Conservation (phyloP, 768 basidiomycete species). For the Leccinum arenicola region DNA sequence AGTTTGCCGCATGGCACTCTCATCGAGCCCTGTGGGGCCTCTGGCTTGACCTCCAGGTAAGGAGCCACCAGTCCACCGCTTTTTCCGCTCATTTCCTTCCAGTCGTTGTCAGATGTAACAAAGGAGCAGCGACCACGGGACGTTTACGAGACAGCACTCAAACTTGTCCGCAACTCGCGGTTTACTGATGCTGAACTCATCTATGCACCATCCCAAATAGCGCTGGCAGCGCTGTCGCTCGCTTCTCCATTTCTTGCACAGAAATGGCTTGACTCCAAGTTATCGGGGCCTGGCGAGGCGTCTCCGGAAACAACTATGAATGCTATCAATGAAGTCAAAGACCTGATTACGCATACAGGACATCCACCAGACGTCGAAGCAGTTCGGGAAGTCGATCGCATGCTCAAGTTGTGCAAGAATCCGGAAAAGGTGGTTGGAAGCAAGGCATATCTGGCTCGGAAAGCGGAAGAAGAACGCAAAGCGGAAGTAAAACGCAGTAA, state of each 20-base stretch:
- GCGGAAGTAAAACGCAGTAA: slow-evolving; percentile 66
- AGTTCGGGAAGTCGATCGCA: slow-evolving; percentile 86
- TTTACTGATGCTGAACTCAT: slow-evolving; percentile 90
- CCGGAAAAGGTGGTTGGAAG: slow-evolving; percentile 95
- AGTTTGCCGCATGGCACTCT: slow-evolving; percentile 91
- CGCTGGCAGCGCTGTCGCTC: slow-evolving; percentile 72
- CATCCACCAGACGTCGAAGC: slow-evolving; percentile 73
- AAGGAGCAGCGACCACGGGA: slow-evolving; percentile 46
- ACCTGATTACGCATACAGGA: slow-evolving; percentile 51
- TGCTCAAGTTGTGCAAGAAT: slow-evolving; percentile 87
- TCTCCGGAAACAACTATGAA: slow-evolving; percentile 25
- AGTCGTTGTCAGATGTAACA: slow-evolving; percentile 59
- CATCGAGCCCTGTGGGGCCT: slow-evolving; percentile 88
- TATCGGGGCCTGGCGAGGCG: slow-evolving; percentile 7
- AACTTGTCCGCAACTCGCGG: slow-evolving; percentile 72
- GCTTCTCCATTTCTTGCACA: slow-evolving; percentile 57
- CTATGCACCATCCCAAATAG: slow-evolving; percentile 92
- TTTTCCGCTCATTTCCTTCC: slow-evolving; percentile 9
- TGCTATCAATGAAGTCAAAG: slow-evolving; percentile 46
- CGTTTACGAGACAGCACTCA: slow-evolving; percentile 64
- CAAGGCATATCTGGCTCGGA: slow-evolving; percentile 70
- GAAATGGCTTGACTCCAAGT: slow-evolving; percentile 57
- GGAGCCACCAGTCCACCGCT: slow-evolving; percentile 9
- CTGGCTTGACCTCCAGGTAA: slow-evolving; percentile 84
- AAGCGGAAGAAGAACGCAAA: slow-evolving; percentile 66